These are phyloP conservation scores for Globisporangium iwayamae DNA, from an alignment of 352 stramenopile species.

Conservation along the genomic window DNA sequence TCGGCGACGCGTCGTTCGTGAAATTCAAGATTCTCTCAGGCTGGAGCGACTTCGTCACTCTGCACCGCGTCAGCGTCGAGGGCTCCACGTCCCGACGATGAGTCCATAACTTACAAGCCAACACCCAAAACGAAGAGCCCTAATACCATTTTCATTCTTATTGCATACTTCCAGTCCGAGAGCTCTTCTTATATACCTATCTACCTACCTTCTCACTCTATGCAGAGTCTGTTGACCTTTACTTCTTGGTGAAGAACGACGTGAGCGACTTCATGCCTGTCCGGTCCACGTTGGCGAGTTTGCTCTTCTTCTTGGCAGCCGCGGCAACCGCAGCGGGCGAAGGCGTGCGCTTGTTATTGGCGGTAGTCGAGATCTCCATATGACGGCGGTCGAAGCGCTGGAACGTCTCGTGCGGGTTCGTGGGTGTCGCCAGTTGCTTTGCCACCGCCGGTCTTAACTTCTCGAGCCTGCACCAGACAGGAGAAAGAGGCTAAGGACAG, in stretches of 20 bases:
- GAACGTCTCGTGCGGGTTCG: constrained; percentile 16
- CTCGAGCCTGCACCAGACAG: constrained; percentile 23
- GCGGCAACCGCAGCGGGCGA: constrained; percentile 22
- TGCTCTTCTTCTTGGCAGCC: constrained; percentile 75
- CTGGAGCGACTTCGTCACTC: constrained; percentile 75
- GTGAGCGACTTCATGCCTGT: constrained; percentile 82
- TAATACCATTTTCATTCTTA: constrained; percentile 1
- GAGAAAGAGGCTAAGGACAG: not conserved
- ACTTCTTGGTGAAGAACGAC: constrained; percentile 83
- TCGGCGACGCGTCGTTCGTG: constrained; percentile 74
- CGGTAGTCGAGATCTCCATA: constrained; percentile 12
- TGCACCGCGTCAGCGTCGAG: constrained; percentile 81
- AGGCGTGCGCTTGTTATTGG: constrained; percentile 47
- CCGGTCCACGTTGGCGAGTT: constrained; percentile 69
- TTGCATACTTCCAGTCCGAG: not conserved
- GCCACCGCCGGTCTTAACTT: constrained; percentile 18
- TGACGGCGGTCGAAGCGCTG: constrained; percentile 32
- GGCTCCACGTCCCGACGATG: constrained; percentile 46
- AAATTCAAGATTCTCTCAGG: constrained; percentile 83
- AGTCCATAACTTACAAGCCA: not conserved
- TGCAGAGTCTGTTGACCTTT: constrained; percentile 6
- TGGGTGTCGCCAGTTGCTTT: constrained; percentile 7
- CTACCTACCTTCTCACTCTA: not conserved
- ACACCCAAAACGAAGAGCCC: not conserved
- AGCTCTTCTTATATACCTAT: too few relatives aligned